A percentile compares a stretch with the other conserved stretches of the same genome.
Evolutionary conservation across 148 eudicot species (phyloP).

Genomic region (Silene latifolia): DNA sequence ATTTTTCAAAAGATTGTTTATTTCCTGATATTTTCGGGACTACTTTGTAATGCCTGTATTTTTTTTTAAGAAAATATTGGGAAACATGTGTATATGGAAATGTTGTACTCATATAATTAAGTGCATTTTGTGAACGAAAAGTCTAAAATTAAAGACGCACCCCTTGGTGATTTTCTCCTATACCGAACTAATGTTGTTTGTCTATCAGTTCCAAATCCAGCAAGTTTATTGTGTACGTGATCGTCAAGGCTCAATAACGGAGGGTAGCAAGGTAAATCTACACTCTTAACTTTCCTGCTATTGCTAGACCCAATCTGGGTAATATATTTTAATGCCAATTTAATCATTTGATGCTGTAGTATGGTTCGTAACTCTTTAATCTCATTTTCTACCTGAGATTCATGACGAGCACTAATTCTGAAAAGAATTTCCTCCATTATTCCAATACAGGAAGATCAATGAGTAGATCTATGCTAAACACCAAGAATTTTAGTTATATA

Average conservation of each 20-base stretch:
- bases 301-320: neutral
- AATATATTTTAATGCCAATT: neutral
- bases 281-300: neutral
- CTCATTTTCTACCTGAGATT: neutral
- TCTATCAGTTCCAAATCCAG: conserved; percentile 81
- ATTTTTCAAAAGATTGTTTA: no score
- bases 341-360: no score
- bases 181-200: conserved; percentile 15
- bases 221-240: conserved; percentile 86
- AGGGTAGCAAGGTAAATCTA: conserved; percentile 73
- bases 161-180: neutral
- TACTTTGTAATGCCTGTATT: no score
- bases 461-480: neutral
- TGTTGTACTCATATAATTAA: no score
- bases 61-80: no score
- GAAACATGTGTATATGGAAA: no score
- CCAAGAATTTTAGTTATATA: no score
- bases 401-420: neutral
- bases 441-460: neutral
- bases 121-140: no score
- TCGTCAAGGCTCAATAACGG: conserved; percentile 59
- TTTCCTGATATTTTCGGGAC: no score
- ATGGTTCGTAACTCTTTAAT: neutral
- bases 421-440: neutral
- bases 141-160: no score